Evolutionary conservation across 345 rosid genomes (phyloP), one percentile per base, ranked within the genome.

Genomic region (Euphorbia lathyris): DNA sequence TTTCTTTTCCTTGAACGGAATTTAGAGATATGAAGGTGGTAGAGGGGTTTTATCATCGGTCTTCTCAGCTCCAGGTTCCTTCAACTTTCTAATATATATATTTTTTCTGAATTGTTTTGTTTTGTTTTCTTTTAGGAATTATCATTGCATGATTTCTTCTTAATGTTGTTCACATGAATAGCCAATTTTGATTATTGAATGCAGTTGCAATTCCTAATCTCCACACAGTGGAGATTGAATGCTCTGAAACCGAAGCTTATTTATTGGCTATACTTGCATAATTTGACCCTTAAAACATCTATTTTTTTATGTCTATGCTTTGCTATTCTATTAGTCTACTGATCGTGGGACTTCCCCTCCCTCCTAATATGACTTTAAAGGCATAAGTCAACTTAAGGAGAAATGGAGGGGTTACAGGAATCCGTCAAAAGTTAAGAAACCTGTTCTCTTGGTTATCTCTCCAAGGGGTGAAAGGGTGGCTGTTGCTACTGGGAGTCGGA

Each of bases 391-490:
- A 72, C 73, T 91, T 65, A 93, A 81, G 81, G 86, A 81, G 70
- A 93, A 76, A 76, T 91, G 90, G 97, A 74, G 72, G 47, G 83
- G 73, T 47, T 79, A 81, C 43, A 81, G 80, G 81, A 64, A 67
- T 63, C 88, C 80, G 1, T 81, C 78, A 60, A 83, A 71, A 68
- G 32, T 20, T 62, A 86, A 73, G 74, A 86, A 72, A 63, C 83
- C 73, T 4, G 65, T 72, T 16, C 87, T 91, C 10, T 67, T 95
- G 76, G 85, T 92, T 72, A 47, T 92, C 64, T 95, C 99, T 22
- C 85, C 86, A 2, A 82, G 85, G 60, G 97, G 96, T 58, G 93
- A 95, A 64, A 78, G 80, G 30, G 88, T 95, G 7, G 96, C 99
- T 61, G 97, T 92, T 65, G 88, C 96, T 69, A 77, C 87, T 17